Evolutionary conservation across 2,329 filamentous ascomycete genomes (phyloP).

Genomic region (Peltaster fructicola): DNA sequence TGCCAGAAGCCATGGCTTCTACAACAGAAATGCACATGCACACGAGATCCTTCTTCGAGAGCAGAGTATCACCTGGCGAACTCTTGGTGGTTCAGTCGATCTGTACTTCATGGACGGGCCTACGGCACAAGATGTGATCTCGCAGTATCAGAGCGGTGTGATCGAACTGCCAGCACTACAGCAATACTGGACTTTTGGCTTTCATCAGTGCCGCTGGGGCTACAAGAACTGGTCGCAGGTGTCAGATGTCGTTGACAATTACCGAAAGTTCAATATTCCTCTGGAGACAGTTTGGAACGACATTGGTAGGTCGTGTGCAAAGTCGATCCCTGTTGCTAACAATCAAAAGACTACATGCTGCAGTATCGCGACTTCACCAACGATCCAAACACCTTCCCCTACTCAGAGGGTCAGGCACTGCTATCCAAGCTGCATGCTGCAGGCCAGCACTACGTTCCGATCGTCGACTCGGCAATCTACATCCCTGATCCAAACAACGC

Average conservation of each 20-base stretch:
- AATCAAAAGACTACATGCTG: slow-evolving; percentile 43
- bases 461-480: slow-evolving; percentile 50
- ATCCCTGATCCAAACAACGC: slow-evolving; percentile 52
- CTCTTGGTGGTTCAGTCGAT: slow-evolving; percentile 60
- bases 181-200: slow-evolving; percentile 67
- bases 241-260: slow-evolving; percentile 38
- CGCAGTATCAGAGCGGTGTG: slow-evolving; percentile 49
- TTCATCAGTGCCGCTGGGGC: slow-evolving; percentile 70
- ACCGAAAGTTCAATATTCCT: slow-evolving; percentile 37
- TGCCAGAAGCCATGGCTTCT: slow-evolving; percentile 59
- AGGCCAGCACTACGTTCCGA: slow-evolving; percentile 42
- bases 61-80: slow-evolving; percentile 52
- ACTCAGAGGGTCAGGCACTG: slow-evolving; percentile 33
- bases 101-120: slow-evolving; percentile 66
- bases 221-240: slow-evolving; percentile 56
- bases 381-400: slow-evolving; percentile 34
- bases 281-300: slow-evolving; percentile 34
- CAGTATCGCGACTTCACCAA: slow-evolving; percentile 42
- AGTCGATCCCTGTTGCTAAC: slow-evolving; percentile 9
- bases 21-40: slow-evolving; percentile 57
- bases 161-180: slow-evolving; percentile 47
- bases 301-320: slow-evolving; percentile 14
- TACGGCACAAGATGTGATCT: slow-evolving; percentile 47
- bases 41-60: slow-evolving; percentile 53
- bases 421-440: slow-evolving; percentile 34